A percentile compares a stretch with the other conserved stretches of the same genome.
These are phyloP conservation scores for Pseudozyma hubeiensis DNA, from an alignment of 1,284 basidiomycete genomes.

Conservation along the genomic window DNA sequence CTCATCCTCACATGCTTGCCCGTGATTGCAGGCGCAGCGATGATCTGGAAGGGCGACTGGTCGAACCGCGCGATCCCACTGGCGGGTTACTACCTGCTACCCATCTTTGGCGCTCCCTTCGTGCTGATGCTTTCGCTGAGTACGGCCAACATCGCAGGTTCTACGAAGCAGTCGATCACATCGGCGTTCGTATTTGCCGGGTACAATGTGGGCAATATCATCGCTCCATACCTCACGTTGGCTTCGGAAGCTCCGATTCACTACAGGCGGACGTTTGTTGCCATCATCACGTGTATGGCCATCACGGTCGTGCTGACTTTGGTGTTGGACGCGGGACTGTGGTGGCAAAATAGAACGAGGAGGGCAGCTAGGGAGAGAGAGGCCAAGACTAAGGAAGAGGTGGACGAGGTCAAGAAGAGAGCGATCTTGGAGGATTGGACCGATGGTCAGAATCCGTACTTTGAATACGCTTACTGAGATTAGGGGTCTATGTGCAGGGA, in stretches of 20 bases:
- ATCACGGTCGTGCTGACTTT: constrained; percentile 47
- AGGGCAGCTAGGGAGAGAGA: constrained; percentile 14
- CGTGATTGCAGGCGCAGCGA: constrained; percentile 71
- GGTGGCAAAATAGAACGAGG: constrained; percentile 39
- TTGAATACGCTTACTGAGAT: constrained; percentile 34
- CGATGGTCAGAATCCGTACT: constrained; percentile 49
- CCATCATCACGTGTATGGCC: constrained; percentile 68
- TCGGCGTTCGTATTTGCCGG: constrained; percentile 70
- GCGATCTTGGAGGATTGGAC: constrained; percentile 49
- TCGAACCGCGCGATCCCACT: constrained; percentile 70
- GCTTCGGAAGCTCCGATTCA: constrained; percentile 65
- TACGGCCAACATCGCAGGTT: constrained; percentile 71
- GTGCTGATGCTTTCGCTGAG: constrained; percentile 71
- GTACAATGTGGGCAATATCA: constrained; percentile 65
- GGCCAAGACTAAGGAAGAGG: constrained; percentile 21
- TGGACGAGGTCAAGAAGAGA: constrained; percentile 34
- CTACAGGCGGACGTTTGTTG: constrained; percentile 72
- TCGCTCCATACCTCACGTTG: constrained; percentile 66
- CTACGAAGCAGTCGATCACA: constrained; percentile 71
- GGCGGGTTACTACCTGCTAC: constrained; percentile 71
- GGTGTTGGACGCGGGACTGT: constrained; percentile 34
- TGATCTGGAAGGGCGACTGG: constrained; percentile 71
- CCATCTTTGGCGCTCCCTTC: constrained; percentile 72
- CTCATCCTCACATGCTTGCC: constrained; percentile 71
- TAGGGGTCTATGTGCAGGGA: background rate